These are phyloP conservation scores for Petunia hybrid DNA, from an alignment of 305 asterid species.

Conservation along the genomic window DNA sequence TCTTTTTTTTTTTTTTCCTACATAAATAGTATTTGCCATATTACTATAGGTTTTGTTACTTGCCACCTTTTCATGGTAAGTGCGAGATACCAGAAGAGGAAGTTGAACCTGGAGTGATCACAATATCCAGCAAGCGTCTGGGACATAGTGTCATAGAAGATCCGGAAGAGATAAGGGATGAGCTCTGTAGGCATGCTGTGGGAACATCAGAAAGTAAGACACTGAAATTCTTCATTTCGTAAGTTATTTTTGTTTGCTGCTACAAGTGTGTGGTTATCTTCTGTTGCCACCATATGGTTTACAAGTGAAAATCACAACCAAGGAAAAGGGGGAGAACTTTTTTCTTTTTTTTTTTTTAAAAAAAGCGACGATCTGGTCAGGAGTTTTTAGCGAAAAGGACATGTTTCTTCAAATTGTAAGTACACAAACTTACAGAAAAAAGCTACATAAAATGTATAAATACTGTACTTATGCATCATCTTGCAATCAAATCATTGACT, in stretches of 20 bases:
- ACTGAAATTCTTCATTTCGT: not conserved
- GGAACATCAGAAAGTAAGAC: conserved; percentile 25
- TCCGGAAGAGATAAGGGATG: conserved; percentile 11
- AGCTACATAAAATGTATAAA: not conserved
- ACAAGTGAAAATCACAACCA: not conserved
- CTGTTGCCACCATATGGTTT: not conserved
- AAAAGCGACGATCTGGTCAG: not conserved
- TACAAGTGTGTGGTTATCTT: conserved; percentile 9
- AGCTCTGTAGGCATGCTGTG: not conserved
- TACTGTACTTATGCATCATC: not conserved
- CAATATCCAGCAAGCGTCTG: conserved; percentile 49
- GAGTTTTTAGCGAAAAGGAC: not conserved
- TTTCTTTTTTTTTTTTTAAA: not conserved
- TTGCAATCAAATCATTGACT: not conserved
- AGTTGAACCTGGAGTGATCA: conserved; percentile 57
- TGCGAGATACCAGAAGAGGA: conserved; percentile 67
- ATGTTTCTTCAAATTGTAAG: not conserved
- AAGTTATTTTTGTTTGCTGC: conserved; percentile 1
- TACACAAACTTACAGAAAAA: not conserved
- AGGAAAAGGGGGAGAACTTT: not conserved
- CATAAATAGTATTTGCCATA: conserved; percentile 23
- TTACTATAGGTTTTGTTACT: conserved; percentile 68
- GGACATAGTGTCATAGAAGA: conserved; percentile 28
- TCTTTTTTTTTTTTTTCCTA: conserved; percentile 18
- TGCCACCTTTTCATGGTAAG: conserved; percentile 67